These are phyloP conservation scores for Lipomyces sp. DNA, from an alignment of 805 yeast species.

Conservation along the genomic window DNA sequence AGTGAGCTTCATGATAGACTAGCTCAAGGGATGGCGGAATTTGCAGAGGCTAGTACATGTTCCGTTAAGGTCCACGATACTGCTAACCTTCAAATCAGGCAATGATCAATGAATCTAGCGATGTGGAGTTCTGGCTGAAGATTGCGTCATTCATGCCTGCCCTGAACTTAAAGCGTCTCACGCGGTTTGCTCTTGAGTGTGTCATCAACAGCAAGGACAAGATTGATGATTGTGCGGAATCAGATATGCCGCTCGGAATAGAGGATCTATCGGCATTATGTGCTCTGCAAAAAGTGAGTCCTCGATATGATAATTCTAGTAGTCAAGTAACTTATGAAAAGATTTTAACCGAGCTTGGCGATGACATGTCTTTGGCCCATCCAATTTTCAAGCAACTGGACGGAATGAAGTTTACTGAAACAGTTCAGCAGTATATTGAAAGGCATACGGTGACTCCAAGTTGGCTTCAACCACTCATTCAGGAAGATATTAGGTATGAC, in stretches of 20 bases:
- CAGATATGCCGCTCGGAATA: slow-evolving; percentile 21
- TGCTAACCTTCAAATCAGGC: slow-evolving; percentile 51
- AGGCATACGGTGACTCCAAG: slow-evolving; percentile 16
- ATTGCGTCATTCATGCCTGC: slow-evolving; percentile 34
- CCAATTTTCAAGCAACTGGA: slow-evolving; percentile 19
- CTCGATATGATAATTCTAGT: no score
- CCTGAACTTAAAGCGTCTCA: slow-evolving; percentile 22
- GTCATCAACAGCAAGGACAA: slow-evolving; percentile 15
- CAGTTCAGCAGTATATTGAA: slow-evolving; percentile 19
- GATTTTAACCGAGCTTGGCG: slow-evolving; percentile 22
- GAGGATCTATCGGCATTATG: slow-evolving; percentile 31
- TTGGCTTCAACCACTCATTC: slow-evolving; percentile 22
- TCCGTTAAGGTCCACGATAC: slow-evolving; percentile 25
- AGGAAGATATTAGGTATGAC: not conserved
- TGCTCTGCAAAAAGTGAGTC: slow-evolving; percentile 16
- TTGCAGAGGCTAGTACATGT: slow-evolving; percentile 59
- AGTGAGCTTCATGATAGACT: slow-evolving; percentile 52
- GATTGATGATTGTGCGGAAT: slow-evolving; percentile 11
- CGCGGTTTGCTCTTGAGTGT: slow-evolving; percentile 32
- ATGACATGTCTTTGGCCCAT: slow-evolving; percentile 15
- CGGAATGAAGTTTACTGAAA: slow-evolving; percentile 8
- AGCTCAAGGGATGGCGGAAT: slow-evolving; percentile 59
- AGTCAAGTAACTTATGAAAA: not conserved
- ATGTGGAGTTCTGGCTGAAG: slow-evolving; percentile 35
- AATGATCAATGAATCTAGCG: slow-evolving; percentile 59